Conservation (phyloP, 1,284 basidiomycete genomes). For the Trichosporon faecale region DNA sequence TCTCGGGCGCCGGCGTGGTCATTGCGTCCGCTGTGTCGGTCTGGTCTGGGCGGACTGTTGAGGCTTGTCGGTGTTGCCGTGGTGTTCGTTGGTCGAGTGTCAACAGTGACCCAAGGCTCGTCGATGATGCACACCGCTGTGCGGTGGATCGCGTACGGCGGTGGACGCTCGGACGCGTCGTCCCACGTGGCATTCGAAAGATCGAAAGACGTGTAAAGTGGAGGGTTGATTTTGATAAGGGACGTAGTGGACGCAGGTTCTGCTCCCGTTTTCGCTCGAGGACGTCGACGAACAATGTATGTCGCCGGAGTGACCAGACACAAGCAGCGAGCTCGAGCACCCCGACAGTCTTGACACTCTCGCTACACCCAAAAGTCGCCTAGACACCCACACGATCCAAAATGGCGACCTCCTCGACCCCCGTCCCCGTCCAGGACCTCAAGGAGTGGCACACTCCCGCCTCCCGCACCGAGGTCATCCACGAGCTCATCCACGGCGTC, state of each 20-base stretch:
- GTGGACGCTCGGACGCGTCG: slow-evolving; percentile 8
- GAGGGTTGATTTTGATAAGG: not conserved
- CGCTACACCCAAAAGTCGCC: slow-evolving; percentile 19
- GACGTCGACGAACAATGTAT: slow-evolving; percentile 8
- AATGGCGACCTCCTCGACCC: slow-evolving; percentile 35
- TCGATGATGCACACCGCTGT: slow-evolving; percentile 1
- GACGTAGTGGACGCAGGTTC: not conserved
- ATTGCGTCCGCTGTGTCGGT: not conserved
- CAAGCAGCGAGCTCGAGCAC: slow-evolving; percentile 10
- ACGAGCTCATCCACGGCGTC: slow-evolving; percentile 85
- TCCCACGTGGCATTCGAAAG: not conserved
- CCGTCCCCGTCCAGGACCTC: slow-evolving; percentile 42
- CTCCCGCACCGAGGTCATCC: slow-evolving; percentile 76
- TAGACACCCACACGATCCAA: slow-evolving; percentile 14
- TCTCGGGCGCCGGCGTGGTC: slow-evolving; percentile 41
- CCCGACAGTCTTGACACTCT: not conserved
- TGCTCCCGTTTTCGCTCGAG: slow-evolving; percentile 4
- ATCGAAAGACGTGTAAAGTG: not conserved
- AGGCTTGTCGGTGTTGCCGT: not conserved
- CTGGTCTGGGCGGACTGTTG: not conserved
- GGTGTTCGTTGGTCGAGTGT: not conserved
- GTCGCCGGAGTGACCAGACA: not conserved
- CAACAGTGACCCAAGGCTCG: not conserved
- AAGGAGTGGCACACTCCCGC: slow-evolving; percentile 58
- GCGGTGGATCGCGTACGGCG: not conserved